Evolutionary conservation across 2,329 filamentous ascomycete genomes (phyloP), one percentile per base, ranked within the genome.

Genomic region (Neocucurbitaria cava): DNA sequence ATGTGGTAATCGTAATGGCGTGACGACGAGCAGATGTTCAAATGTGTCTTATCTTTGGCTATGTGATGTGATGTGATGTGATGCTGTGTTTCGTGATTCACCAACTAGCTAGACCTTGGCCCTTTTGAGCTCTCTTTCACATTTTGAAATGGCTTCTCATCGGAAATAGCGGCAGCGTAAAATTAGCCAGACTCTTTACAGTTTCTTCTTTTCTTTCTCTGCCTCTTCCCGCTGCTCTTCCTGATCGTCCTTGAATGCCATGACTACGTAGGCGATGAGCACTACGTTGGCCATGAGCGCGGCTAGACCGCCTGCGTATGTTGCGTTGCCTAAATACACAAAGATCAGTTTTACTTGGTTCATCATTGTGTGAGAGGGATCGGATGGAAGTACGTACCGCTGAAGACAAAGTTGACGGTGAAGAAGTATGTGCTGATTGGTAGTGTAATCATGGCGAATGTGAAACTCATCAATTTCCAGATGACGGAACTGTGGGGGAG

Each of bases 271-370:
- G n/a, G 84, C 87, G 52, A 98, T 85, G 46, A 99, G 80, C 3
- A 99, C 92, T 1, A 96, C 85, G 67, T 99, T 99, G 11, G 95
- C 95, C 74, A 96, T 87, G 46, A 98, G 78, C 18, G 95, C 95
- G 1, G 95, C 95, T 30, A 90, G 81, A 0, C 87, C 92, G 13
- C 93, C 95, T 3, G 93, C 92, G 66, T 87, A 94, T 1, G 93
- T 96, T 13, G 92, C 85, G 76, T 96, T 96, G 64, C 92, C 94
- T 96, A 42, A 4, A 18, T 10, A 33, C 24, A 43, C 48, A 56
- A 33, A 13, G 49, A n/a, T 59, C 43, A 58, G 23, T 40, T 35
- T 45, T 11, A 40, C 46, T 36, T 57, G 41, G 35, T 5, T 9
- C 5, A 26, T 9, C 35, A 18, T 43, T 10, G 20, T 23, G 23